Conservation (phyloP, 345 rosid genomes). For the Carallia brachiata region DNA sequence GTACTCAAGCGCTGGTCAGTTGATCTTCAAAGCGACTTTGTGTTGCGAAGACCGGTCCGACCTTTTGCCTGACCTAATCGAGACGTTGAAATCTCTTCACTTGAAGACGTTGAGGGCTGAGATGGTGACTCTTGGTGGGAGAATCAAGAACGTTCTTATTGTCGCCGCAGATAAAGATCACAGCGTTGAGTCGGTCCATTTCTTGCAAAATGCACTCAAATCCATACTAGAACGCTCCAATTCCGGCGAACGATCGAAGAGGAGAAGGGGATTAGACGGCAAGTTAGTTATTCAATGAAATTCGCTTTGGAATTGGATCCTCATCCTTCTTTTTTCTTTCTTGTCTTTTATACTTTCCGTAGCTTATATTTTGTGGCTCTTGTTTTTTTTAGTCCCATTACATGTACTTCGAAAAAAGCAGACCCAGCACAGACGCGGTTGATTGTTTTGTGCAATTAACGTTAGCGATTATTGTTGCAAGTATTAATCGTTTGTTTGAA, state of each 20-base stretch:
- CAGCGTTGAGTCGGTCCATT: constrained; percentile 82
- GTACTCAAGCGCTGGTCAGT: constrained; percentile 56
- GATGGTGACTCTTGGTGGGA: constrained; percentile 84
- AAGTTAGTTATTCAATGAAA: constrained; percentile 41
- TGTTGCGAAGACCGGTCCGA: constrained; percentile 94
- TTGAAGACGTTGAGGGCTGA: constrained; percentile 77
- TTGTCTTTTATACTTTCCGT: too few relatives aligned
- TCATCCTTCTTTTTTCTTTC: too few relatives aligned
- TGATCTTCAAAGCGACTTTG: constrained; percentile 82
- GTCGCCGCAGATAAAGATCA: constrained; percentile 82
- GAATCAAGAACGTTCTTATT: constrained; percentile 70
- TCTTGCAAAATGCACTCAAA: constrained; percentile 80
- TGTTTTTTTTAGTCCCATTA: too few relatives aligned
- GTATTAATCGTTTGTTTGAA: too few relatives aligned
- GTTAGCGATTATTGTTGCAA: too few relatives aligned
- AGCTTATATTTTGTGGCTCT: background rate
- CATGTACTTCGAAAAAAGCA: too few relatives aligned
- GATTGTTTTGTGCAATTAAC: too few relatives aligned
- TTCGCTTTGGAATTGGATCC: background rate
- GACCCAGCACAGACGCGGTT: too few relatives aligned
- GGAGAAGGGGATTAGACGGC: constrained; percentile 74
- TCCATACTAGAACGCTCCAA: constrained; percentile 80
- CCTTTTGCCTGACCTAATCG: constrained; percentile 72
- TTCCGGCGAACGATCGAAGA: constrained; percentile 66
- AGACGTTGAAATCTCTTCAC: constrained; percentile 79